phyloP scores from a whole-genome alignment of 2,329 filamentous ascomycete genomes.

The Daldinia sp. region DNA sequence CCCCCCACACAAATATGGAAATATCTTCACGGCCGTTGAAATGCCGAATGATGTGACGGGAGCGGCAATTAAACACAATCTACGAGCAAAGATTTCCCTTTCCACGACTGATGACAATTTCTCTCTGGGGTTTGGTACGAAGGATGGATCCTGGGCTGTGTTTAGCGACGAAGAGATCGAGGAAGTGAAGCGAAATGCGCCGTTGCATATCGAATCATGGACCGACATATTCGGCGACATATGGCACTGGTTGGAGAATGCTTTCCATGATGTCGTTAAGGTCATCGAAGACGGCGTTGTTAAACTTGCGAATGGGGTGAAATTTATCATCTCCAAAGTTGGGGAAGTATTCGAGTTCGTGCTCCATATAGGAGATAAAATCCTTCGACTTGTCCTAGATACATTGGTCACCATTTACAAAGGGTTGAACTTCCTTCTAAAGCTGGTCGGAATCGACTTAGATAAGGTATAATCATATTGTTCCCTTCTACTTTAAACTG shows the following conservation, averaged over 20 bases:
- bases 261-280: background rate
- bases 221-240: background rate
- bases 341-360: background rate
- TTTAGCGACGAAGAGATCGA: background rate
- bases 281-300: background rate
- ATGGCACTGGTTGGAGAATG: background rate
- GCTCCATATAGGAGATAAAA: background rate
- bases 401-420: background rate
- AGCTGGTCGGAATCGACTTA: background rate
- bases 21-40: background rate
- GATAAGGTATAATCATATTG: background rate
- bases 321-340: background rate
- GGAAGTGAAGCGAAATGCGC: background rate
- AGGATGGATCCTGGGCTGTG: background rate
- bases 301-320: background rate
- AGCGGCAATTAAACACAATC: background rate
- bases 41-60: background rate
- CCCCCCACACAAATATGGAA: background rate
- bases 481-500: background rate
- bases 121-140: background rate
- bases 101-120: background rate
- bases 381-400: background rate
- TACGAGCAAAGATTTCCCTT: background rate
- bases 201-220: background rate
- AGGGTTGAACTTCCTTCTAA: slow-evolving; percentile 1